A percentile compares a stretch with the other conserved stretches of the same genome.
Evolutionary conservation across 1,139 yeast genomes (phyloP).

Genomic region (Pichia cactophila): DNA sequence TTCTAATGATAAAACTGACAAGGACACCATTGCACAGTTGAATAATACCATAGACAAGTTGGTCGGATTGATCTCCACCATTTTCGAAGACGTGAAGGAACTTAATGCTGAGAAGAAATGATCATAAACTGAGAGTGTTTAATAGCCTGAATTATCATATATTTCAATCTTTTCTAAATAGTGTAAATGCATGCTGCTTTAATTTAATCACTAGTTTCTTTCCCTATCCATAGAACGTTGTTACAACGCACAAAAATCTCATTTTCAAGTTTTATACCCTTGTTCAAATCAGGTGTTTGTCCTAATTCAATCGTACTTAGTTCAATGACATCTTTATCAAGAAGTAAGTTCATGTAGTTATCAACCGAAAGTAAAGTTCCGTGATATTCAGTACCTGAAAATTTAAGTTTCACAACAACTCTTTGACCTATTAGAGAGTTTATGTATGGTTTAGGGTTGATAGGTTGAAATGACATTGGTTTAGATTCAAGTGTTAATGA

Average conservation of each 20-base stretch:
- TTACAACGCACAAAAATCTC: slow-evolving; percentile 84
- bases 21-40: not conserved
- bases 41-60: no score
- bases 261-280: slow-evolving; percentile 19
- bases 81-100: not conserved
- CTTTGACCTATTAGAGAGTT: slow-evolving; percentile 61
- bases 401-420: slow-evolving; percentile 83
- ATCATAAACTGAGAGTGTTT: no score
- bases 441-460: slow-evolving; percentile 87
- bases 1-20: not conserved
- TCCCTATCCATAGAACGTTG: slow-evolving; percentile 63
- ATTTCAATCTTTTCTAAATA: no score
- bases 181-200: no score
- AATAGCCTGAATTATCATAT: no score
- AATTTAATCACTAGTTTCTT: slow-evolving; percentile 15
- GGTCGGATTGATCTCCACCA: not conserved
- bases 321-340: slow-evolving; percentile 39
- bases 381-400: slow-evolving; percentile 85
- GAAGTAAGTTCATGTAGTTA: slow-evolving; percentile 85
- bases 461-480: slow-evolving; percentile 49
- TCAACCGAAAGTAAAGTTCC: slow-evolving; percentile 81
- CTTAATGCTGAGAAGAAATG: not conserved
- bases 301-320: slow-evolving; percentile 13
- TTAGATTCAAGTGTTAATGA: not conserved
- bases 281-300: slow-evolving; percentile 5